Evolutionary conservation across 2,329 filamentous ascomycete species (phyloP).

Genomic region (Epichloe gansuensis): DNA sequence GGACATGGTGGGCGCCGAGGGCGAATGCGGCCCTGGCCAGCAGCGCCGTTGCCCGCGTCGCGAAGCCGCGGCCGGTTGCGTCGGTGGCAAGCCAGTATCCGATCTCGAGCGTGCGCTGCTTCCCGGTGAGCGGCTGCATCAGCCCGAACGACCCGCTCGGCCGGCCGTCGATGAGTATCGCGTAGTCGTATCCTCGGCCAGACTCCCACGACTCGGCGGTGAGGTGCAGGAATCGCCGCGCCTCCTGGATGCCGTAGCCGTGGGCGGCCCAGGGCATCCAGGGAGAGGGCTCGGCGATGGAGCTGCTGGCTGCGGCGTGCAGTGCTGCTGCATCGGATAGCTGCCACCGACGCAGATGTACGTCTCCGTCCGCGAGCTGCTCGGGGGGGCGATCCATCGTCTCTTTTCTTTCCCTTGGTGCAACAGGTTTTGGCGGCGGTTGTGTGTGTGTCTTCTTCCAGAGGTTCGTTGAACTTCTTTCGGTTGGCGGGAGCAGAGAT

Average conservation of each 20-base stretch:
- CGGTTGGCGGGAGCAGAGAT: too few species aligned
- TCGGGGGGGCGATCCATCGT: conserved; percentile 1
- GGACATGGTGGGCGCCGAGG: conserved; percentile 7
- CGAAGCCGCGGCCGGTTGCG: conserved; percentile 9
- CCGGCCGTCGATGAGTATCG: conserved; percentile 4
- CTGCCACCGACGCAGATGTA: conserved; percentile 9
- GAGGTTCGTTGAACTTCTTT: too few species aligned
- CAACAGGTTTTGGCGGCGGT: too few species aligned
- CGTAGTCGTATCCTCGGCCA: conserved; percentile 7
- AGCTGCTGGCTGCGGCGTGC: conserved; percentile 5
- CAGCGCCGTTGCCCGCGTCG: conserved; percentile 8
- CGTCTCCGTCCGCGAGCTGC: conserved; percentile 7
- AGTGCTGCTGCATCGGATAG: conserved; percentile 4
- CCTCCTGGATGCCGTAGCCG: conserved; percentile 7
- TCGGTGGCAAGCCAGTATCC: conserved; percentile 11
- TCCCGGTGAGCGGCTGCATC: conserved; percentile 1
- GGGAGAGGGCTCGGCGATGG: conserved; percentile 7
- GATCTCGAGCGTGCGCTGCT: conserved; percentile 5
- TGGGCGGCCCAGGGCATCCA: conserved; percentile 12
- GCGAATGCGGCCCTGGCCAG: conserved; percentile 8
- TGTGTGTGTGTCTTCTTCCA: too few species aligned
- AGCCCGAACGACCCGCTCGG: conserved; percentile 9
- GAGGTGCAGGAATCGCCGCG: conserved; percentile 4
- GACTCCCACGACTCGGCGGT: conserved; percentile 5
- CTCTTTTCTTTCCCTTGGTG: too few species aligned